phyloP scores from a whole-genome alignment of 2,329 filamentous ascomycete genomes.

The Stagonosporopsis vannaccii region DNA sequence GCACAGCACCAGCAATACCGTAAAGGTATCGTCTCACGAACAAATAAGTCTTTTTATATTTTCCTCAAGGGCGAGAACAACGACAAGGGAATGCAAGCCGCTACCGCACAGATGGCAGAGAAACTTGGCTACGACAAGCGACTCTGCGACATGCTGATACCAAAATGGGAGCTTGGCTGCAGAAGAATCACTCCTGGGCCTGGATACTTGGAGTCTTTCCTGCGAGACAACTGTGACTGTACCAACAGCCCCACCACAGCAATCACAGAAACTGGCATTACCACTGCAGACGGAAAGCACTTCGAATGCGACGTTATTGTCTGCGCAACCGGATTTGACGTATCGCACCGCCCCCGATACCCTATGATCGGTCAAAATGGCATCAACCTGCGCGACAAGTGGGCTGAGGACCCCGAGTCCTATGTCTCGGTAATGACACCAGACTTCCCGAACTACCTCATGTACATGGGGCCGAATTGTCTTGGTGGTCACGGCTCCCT shows the following conservation, averaged over 20 bases:
- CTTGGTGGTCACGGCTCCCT: conserved; percentile 29
- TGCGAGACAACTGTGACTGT: conserved; percentile 57
- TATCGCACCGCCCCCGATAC: conserved; percentile 52
- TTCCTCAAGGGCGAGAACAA: conserved; percentile 32
- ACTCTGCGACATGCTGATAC: conserved; percentile 31
- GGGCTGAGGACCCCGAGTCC: conserved; percentile 48
- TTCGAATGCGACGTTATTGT: conserved; percentile 48
- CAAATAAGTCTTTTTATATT: conserved; percentile 32
- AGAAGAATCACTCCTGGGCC: conserved; percentile 56
- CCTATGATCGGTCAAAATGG: conserved; percentile 51
- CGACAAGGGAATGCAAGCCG: conserved; percentile 24
- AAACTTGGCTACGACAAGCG: conserved; percentile 26
- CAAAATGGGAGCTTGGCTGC: conserved; percentile 35
- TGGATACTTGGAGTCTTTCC: conserved; percentile 58
- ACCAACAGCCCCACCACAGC: conserved; percentile 55
- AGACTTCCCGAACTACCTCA: conserved; percentile 19
- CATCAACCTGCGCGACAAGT: conserved; percentile 49
- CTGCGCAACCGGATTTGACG: conserved; percentile 53
- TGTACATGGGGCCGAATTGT: conserved; percentile 36
- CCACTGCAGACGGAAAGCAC: conserved; percentile 51
- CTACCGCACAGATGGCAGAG: conserved; percentile 24
- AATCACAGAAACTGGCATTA: conserved; percentile 55
- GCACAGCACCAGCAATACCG: conserved; percentile 24
- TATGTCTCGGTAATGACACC: conserved; percentile 48
- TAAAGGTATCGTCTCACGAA: conserved; percentile 28